phyloP scores from a whole-genome alignment of 768 basidiomycete genomes.

The Panellus pusillus region DNA sequence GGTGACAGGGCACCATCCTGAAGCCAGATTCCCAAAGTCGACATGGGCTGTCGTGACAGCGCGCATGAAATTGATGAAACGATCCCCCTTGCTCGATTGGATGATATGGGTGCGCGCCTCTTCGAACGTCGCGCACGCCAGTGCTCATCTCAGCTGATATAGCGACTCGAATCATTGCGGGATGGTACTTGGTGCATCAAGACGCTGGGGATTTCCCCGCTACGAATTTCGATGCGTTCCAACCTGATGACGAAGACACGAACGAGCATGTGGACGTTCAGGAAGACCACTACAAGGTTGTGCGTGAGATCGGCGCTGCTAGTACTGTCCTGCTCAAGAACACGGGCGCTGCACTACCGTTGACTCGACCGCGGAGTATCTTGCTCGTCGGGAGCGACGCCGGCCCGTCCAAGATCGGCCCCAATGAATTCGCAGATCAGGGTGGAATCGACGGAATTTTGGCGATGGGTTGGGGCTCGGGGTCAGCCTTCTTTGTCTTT shows the following conservation, averaged over 20 bases:
- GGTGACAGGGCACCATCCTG: too few relatives aligned
- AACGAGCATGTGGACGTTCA: conserved; percentile 70
- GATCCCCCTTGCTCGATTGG: conserved; percentile 62
- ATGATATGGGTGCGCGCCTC: conserved; percentile 64
- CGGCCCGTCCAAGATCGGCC: conserved; percentile 63
- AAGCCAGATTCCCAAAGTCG: too few relatives aligned
- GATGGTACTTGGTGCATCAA: conserved; percentile 68
- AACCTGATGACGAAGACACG: conserved; percentile 45
- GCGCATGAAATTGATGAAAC: too few relatives aligned
- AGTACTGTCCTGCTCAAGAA: conserved; percentile 82
- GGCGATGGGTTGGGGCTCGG: conserved; percentile 93
- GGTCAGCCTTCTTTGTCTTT: conserved; percentile 31
- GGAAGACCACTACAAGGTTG: conserved; percentile 63
- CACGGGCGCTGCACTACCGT: conserved; percentile 50
- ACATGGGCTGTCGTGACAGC: too few relatives aligned
- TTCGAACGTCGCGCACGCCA: too few relatives aligned
- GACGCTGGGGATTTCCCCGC: conserved; percentile 57
- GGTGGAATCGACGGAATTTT: conserved; percentile 69
- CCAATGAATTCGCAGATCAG: conserved; percentile 68
- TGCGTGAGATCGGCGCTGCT: conserved; percentile 72
- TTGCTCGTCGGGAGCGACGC: conserved; percentile 65
- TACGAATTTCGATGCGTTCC: conserved; percentile 73
- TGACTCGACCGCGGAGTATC: conserved; percentile 58
- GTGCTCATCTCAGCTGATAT: conserved; percentile 24
- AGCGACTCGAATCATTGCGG: conserved; percentile 77